Evolutionary conservation across 2,329 filamentous ascomycete species (phyloP).

Genomic region (Fusarium devonianum): DNA sequence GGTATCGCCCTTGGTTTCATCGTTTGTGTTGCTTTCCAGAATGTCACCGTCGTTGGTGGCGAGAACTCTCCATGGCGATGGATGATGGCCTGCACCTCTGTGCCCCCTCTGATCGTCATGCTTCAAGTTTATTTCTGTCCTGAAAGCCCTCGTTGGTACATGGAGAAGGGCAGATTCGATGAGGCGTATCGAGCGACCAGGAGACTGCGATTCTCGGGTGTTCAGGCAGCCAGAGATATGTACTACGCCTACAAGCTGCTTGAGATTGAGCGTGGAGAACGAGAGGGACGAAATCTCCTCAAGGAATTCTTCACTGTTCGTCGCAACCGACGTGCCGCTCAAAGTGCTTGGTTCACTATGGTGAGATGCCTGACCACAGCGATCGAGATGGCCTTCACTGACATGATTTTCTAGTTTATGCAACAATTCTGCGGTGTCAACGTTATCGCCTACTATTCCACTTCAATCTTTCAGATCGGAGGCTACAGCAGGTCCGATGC

Average conservation of each 20-base stretch:
- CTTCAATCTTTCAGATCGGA: conserved; percentile 51
- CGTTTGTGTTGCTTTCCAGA: conserved; percentile 44
- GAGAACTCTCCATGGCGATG: conserved; percentile 44
- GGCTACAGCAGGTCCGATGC: conserved; percentile 52
- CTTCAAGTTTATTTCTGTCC: conserved; percentile 62
- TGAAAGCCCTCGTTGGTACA: conserved; percentile 62
- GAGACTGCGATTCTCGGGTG: conserved; percentile 54
- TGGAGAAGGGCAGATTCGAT: conserved; percentile 56
- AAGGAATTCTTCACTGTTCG: conserved; percentile 50
- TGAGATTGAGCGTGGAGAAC: conserved; percentile 43
- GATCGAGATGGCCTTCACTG: neutral
- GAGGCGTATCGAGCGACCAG: conserved; percentile 55
- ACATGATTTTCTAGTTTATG: conserved; percentile 39
- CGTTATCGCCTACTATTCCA: conserved; percentile 64
- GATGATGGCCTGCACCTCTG: conserved; percentile 59
- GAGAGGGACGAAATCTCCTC: conserved; percentile 42
- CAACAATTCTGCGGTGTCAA: conserved; percentile 56
- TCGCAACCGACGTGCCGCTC: conserved; percentile 47
- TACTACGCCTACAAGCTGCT: conserved; percentile 56
- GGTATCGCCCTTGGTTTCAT: conserved; percentile 52
- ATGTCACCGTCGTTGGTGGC: conserved; percentile 46
- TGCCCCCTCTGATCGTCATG: conserved; percentile 60
- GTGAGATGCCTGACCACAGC: conserved; percentile 14
- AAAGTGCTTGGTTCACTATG: conserved; percentile 49
- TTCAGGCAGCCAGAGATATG: conserved; percentile 60